Evolutionary conservation across 1,284 basidiomycete species (phyloP).

Genomic region (Jaminaea rosea): DNA sequence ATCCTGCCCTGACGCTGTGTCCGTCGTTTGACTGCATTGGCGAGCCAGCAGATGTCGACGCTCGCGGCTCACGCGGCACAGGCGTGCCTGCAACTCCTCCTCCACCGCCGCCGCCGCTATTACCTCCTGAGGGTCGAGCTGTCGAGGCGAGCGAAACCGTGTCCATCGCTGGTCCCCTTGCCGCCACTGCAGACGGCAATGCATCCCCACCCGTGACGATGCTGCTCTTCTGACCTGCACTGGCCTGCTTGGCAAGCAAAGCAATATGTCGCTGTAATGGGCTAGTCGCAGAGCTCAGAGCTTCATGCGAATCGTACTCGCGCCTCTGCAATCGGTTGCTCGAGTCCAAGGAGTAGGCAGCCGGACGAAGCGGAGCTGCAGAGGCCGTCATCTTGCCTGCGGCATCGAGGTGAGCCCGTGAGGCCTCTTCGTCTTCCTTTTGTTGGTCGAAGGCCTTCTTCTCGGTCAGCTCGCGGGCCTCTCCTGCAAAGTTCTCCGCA

Average conservation of each 20-base stretch:
- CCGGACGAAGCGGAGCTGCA: not conserved
- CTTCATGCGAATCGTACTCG: not conserved
- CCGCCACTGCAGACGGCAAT: not conserved
- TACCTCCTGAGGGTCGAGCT: not conserved
- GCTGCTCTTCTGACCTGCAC: no score
- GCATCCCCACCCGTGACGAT: no score
- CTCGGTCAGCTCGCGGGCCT: conserved; percentile 46
- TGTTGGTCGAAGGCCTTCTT: not conserved
- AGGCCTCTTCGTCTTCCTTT: not conserved
- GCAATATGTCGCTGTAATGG: conserved; percentile 28
- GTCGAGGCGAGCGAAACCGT: not conserved
- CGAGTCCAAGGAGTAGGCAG: not conserved
- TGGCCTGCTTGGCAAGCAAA: conserved; percentile 13
- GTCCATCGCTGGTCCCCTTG: not conserved
- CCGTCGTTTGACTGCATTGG: not conserved
- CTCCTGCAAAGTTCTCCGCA: conserved; percentile 77
- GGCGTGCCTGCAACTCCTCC: not conserved
- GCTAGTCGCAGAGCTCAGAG: conserved; percentile 1
- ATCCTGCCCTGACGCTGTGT: no score
- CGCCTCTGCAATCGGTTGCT: not conserved
- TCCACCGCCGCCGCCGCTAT: not conserved
- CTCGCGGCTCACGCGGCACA: not conserved
- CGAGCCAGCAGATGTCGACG: not conserved
- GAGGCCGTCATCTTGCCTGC: not conserved
- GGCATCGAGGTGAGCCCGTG: not conserved